These are phyloP conservation scores for Russula brevipes DNA, from an alignment of 768 basidiomycete species.

Conservation along the genomic window DNA sequence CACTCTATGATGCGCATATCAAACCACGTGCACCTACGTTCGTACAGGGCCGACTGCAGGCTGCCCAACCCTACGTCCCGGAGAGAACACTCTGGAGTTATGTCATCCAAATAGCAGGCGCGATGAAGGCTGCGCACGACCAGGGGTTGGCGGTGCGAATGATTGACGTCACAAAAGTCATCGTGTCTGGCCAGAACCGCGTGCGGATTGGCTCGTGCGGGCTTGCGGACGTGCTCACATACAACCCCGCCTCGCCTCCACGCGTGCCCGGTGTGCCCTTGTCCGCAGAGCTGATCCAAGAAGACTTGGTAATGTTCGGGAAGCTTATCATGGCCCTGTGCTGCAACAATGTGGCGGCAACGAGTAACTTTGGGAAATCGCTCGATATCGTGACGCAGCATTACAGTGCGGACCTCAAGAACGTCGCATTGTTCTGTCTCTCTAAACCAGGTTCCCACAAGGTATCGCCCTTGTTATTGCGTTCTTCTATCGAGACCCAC, in stretches of 20 bases:
- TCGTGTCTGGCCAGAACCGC: constrained; percentile 86
- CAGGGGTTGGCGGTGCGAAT: constrained; percentile 73
- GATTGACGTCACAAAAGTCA: constrained; percentile 80
- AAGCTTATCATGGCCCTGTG: constrained; percentile 76
- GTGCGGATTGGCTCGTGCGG: constrained; percentile 85
- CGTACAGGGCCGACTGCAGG: constrained; percentile 35
- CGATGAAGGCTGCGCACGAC: constrained; percentile 82
- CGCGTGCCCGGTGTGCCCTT: constrained; percentile 7
- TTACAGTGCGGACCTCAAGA: constrained; percentile 82
- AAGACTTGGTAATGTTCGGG: constrained; percentile 85
- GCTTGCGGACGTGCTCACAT: constrained; percentile 77
- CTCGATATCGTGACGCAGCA: constrained; percentile 65
- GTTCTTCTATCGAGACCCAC: not conserved
- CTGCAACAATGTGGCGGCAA: constrained; percentile 58
- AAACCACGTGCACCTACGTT: constrained; percentile 45
- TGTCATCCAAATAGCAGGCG: constrained; percentile 82
- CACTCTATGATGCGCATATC: constrained; percentile 74
- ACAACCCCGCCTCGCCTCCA: constrained; percentile 43
- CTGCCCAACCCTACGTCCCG: constrained; percentile 42
- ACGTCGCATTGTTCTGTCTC: constrained; percentile 68
- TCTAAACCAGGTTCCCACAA: constrained; percentile 65
- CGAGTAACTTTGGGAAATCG: constrained; percentile 60
- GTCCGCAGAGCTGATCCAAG: constrained; percentile 57
- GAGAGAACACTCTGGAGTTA: constrained; percentile 91
- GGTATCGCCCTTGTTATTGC: constrained; percentile 35